Evolutionary conservation across 2,329 filamentous ascomycete genomes (phyloP).

Genomic region (Xylariaceae sp.): DNA sequence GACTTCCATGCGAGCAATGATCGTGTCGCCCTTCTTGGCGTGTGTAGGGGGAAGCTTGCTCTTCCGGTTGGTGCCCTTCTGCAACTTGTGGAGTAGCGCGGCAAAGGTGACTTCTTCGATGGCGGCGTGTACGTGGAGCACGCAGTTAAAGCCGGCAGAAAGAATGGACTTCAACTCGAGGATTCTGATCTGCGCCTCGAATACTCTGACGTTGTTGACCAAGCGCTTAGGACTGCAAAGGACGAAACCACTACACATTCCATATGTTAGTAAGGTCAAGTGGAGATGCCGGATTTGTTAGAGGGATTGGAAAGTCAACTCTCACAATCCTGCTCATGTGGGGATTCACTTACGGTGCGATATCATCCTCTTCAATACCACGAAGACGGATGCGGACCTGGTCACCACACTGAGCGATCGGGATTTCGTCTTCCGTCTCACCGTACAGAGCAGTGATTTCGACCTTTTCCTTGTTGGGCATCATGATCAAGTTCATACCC

Average conservation of each 20-base stretch:
- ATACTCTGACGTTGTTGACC: conserved; percentile 81
- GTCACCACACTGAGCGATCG: conserved; percentile 80
- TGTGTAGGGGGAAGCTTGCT: conserved; percentile 91
- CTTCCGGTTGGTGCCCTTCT: conserved; percentile 90
- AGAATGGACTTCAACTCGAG: conserved; percentile 93
- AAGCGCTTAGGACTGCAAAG: conserved; percentile 90
- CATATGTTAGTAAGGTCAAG: conserved; percentile 4
- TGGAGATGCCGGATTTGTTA: neutral
- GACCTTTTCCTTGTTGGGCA: conserved; percentile 84
- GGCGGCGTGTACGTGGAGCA: conserved; percentile 92
- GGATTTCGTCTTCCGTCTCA: conserved; percentile 90
- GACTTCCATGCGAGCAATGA: conserved; percentile 87
- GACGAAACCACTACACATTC: conserved; percentile 66
- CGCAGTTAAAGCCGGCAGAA: conserved; percentile 93
- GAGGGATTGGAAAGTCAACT: neutral
- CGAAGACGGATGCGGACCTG: conserved; percentile 89
- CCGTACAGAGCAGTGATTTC: conserved; percentile 83
- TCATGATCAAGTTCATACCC: conserved; percentile 74
- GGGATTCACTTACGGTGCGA: conserved; percentile 53
- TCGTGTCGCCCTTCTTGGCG: conserved; percentile 72
- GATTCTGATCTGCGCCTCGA: conserved; percentile 95
- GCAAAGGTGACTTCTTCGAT: conserved; percentile 96
- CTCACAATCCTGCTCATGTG: neutral
- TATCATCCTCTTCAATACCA: conserved; percentile 95
- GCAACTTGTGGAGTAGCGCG: conserved; percentile 82